A percentile compares a stretch with the other conserved stretches of the same genome.
Evolutionary conservation across 805 yeast genomes (phyloP).

Genomic region (Kockiozyma suomiensis): DNA sequence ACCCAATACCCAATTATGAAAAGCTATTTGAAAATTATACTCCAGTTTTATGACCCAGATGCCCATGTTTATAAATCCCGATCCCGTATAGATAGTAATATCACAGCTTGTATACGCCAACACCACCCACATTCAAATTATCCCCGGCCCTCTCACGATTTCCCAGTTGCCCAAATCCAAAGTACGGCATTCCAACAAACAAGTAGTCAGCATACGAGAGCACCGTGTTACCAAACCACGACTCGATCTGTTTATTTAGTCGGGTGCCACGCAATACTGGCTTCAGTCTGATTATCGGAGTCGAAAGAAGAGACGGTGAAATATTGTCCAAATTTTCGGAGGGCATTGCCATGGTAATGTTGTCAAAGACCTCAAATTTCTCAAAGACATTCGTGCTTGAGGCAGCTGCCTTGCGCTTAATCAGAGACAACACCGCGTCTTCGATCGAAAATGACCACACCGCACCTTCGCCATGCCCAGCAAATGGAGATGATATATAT

Average conservation of each 20-base stretch:
- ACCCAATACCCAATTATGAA: background rate
- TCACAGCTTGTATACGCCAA: constrained; percentile 9
- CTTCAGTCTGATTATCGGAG: constrained; percentile 14
- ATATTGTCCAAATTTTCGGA: background rate
- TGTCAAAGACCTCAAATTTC: background rate
- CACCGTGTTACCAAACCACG: constrained; percentile 29
- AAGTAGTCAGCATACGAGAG: constrained; percentile 5
- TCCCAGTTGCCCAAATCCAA: constrained; percentile 27
- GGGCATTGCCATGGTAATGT: background rate
- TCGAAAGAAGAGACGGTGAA: background rate
- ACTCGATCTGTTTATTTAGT: constrained; percentile 15
- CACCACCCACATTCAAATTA: constrained; percentile 23
- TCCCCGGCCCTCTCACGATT: background rate
- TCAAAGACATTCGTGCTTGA: background rate
- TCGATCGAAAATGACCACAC: constrained; percentile 47
- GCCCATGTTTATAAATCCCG: no score
- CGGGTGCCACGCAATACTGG: constrained; percentile 15
- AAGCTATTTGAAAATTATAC: background rate
- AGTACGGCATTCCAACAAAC: constrained; percentile 31
- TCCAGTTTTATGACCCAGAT: background rate
- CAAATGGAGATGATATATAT: constrained; percentile 49
- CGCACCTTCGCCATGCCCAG: constrained; percentile 49
- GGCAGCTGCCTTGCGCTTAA: background rate
- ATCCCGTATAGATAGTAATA: no score
- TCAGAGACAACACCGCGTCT: constrained; percentile 1